Conservation (phyloP, 2,329 filamentous ascomycete genomes). For the Penicillium sp. region DNA sequence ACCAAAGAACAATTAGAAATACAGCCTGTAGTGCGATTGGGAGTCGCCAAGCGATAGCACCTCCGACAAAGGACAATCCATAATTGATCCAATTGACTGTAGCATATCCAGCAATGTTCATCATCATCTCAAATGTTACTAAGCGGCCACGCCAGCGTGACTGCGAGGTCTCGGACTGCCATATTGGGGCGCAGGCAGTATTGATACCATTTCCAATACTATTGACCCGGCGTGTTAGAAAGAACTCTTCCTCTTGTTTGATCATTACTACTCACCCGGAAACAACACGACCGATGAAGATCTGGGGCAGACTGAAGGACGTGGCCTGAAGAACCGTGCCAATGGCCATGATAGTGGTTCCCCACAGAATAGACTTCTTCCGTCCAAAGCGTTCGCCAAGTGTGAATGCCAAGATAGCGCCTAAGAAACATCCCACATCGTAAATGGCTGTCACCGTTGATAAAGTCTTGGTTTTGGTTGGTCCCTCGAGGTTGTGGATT, state of each 20-base stretch:
- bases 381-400: conserved; percentile 50
- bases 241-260: not conserved
- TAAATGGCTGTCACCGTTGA: conserved; percentile 58
- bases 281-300: conserved; percentile 52
- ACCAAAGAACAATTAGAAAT: conserved; percentile 49
- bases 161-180: conserved; percentile 51
- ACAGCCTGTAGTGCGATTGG: conserved; percentile 52
- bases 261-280: not conserved
- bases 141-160: conserved; percentile 47
- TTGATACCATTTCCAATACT: conserved; percentile 54
- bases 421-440: conserved; percentile 61
- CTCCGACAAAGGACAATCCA: conserved; percentile 49
- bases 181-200: conserved; percentile 51
- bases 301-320: conserved; percentile 47
- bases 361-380: conserved; percentile 48
- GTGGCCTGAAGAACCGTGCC: conserved; percentile 51
- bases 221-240: not conserved
- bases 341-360: conserved; percentile 50
- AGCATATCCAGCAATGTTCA: conserved; percentile 53
- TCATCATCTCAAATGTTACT: conserved; percentile 50
- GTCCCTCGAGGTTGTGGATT: conserved; percentile 46
- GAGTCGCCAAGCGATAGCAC: conserved; percentile 46
- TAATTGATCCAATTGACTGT: conserved; percentile 56
- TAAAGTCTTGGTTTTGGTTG: conserved; percentile 29
- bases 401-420: conserved; percentile 45